phyloP scores from a whole-genome alignment of 495 filamentous ascomycete species.

The Tuber melanosporum region DNA sequence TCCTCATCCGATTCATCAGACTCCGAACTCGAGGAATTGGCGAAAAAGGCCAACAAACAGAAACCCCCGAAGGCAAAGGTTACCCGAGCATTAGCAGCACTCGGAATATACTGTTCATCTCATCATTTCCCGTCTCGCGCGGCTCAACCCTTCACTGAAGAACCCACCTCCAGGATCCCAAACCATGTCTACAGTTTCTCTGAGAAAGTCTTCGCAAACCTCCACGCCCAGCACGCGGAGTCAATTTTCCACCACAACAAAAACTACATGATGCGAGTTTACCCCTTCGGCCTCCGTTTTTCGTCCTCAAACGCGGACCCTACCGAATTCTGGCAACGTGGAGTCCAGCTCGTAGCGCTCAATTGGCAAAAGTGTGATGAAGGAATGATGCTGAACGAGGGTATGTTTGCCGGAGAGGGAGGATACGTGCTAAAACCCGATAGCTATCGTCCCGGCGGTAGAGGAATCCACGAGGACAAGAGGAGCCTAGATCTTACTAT shows the following conservation, averaged over 20 bases:
- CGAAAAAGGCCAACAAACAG: constrained; percentile 26
- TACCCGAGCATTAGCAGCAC: constrained; percentile 60
- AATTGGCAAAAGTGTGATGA: constrained; percentile 92
- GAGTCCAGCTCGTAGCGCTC: constrained; percentile 84
- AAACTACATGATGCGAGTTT: constrained; percentile 78
- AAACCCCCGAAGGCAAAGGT: constrained; percentile 60
- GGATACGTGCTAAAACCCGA: constrained; percentile 83
- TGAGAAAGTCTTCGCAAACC: constrained; percentile 66
- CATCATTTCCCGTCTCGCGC: constrained; percentile 61
- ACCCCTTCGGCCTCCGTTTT: constrained; percentile 75
- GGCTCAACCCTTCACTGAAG: constrained; percentile 45
- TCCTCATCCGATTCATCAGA: constrained; percentile 29
- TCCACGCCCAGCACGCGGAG: constrained; percentile 55
- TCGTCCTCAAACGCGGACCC: constrained; percentile 82
- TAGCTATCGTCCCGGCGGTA: constrained; percentile 52
- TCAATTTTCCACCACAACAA: constrained; percentile 76
- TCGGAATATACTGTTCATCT: constrained; percentile 76
- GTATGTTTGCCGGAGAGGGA: constrained; percentile 73
- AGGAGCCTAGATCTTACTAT: constrained; percentile 52
- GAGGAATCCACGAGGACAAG: constrained; percentile 49
- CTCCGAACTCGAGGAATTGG: constrained; percentile 30
- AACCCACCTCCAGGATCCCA: constrained; percentile 59
- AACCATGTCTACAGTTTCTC: constrained; percentile 83
- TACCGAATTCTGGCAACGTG: constrained; percentile 73
- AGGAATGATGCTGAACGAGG: constrained; percentile 93